Evolutionary conservation across 139 green algal genomes (phyloP), one percentile per base, ranked within the genome.

Genomic region (Klebsormidium nitens): DNA sequence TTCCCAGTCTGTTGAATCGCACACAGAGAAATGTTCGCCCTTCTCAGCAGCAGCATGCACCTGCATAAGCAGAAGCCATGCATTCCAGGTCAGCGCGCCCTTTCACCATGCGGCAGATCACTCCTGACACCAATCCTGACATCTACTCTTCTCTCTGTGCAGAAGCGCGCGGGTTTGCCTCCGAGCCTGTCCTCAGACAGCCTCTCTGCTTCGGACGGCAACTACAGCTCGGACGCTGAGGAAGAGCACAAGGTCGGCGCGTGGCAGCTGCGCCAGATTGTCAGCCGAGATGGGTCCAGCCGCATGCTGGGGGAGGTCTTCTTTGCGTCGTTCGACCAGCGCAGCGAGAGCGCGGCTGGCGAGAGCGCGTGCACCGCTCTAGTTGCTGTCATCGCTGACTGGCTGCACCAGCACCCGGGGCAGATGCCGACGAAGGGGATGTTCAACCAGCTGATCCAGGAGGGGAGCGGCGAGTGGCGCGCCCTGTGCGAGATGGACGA

Each of bases 301-400:
- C 36, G 5, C 28, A 36, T 76, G 59, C 36, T 36, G 28, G 55
- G 40, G 4, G 36, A 39, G 2, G 31, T 76, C 1, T 76, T 76
- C 61, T 75, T 76, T 6, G 69, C 59, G 2, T 36, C 40, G 1
- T 31, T 76, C 26, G 69, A 76, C 58, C 69, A 76, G 47, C 40
- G 69, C 36, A 40, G 62, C 4, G 69, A 75, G 6, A 76, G 69
- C 26, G 69, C 69, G 4, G 69, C 69, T 17, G 69, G 69, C 49
- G 69, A 76, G 62, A 46, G 69, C 38, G 69, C 69, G 28, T 76
- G 69, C 42, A 58, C 69, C 19, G 11, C 65, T 17, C 69, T 76
- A 31, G 69, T 76, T 34, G 61, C 42, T 37, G 14, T 76, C n/a
- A 23, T 76, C 17, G 69, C 69, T 28, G 69, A 76, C 35, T 76